Percentiles rank a stretch among this genome's conserved stretches.
Evolutionary conservation across 2,329 filamentous ascomycete species (phyloP).

Genomic region (Phyllosticta citribraziliensis): DNA sequence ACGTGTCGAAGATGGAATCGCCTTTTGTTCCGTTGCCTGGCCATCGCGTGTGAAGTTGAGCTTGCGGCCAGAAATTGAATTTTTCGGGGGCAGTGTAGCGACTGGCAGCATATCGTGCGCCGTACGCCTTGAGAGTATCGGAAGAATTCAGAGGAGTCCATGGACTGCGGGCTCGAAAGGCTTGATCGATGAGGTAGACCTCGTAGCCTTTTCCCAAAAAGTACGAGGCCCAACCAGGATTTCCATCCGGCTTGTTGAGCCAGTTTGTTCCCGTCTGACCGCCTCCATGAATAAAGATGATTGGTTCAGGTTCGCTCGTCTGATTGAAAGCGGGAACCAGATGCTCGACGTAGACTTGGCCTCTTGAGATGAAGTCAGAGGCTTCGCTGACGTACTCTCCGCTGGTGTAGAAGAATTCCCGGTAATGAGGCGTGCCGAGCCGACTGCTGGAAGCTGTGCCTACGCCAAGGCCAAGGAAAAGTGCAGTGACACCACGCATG

Average conservation of each 20-base stretch:
- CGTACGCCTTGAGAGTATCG: conserved; percentile 9
- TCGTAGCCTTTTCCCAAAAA: conserved; percentile 39
- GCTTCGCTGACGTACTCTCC: conserved; percentile 14
- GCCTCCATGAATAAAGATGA: conserved; percentile 22
- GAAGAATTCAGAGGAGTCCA: conserved; percentile 28
- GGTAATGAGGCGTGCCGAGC: conserved; percentile 8
- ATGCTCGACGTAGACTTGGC: conserved; percentile 23
- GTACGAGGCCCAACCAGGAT: conserved; percentile 39
- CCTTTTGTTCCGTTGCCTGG: conserved; percentile 22
- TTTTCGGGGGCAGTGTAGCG: conserved; percentile 27
- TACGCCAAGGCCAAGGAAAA: not conserved
- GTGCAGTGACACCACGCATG: not conserved
- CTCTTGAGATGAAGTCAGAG: not conserved
- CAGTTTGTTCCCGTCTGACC: conserved; percentile 24
- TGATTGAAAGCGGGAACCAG: conserved; percentile 12
- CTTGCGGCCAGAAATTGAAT: conserved; percentile 33
- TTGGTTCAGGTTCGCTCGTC: conserved; percentile 11
- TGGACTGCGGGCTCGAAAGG: conserved; percentile 36
- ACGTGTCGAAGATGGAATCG: conserved; percentile 40
- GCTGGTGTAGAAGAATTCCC: conserved; percentile 19
- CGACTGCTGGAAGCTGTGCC: not conserved
- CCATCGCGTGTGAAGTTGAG: conserved; percentile 35
- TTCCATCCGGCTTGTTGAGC: conserved; percentile 40
- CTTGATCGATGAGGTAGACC: conserved; percentile 40
- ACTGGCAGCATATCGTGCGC: conserved; percentile 14